Evolutionary conservation across 176 grass and related monocot genomes (phyloP).

Genomic region (Tillandsia fasciculata): DNA sequence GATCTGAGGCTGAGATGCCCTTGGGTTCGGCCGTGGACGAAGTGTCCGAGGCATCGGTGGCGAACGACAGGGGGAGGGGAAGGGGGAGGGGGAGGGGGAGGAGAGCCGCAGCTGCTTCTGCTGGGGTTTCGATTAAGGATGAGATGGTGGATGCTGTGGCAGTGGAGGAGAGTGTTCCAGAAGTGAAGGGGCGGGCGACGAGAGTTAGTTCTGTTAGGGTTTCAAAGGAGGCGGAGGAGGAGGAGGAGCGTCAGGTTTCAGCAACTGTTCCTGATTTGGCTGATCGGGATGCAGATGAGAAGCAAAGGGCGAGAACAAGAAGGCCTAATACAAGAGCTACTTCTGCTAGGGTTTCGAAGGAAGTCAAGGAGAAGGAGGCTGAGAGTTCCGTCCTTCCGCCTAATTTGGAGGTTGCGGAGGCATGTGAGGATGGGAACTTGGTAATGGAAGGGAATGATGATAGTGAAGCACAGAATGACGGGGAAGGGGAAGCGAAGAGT

Average conservation of each 20-base stretch:
- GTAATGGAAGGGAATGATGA: conserved; percentile 5
- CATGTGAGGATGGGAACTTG: not conserved
- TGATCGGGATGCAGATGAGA: conserved; percentile 5
- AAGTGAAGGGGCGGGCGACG: not conserved
- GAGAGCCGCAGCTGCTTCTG: conserved; percentile 5
- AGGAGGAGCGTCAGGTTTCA: conserved; percentile 1
- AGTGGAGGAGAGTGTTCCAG: conserved; percentile 1
- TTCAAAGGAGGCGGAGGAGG: conserved; percentile 12
- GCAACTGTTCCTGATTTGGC: not conserved
- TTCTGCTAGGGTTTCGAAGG: conserved; percentile 18
- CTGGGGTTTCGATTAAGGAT: conserved; percentile 2
- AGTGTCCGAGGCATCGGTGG: not conserved
- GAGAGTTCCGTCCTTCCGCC: not conserved
- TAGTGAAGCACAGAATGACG: conserved; percentile 2
- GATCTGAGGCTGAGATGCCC: not conserved
- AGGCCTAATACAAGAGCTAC: conserved; percentile 19
- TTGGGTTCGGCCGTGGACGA: not conserved
- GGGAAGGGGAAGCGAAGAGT: not conserved
- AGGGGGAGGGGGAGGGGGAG: conserved; percentile 3
- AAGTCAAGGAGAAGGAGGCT: conserved; percentile 10
- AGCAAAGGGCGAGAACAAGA: conserved; percentile 7
- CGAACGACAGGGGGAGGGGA: not conserved
- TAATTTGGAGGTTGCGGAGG: not conserved
- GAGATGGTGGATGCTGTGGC: not conserved
- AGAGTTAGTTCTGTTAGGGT: conserved; percentile 4